Base-by-base conservation (phyloP, 164 flowering plant species). In the Kingdonia uniflora region DNA sequence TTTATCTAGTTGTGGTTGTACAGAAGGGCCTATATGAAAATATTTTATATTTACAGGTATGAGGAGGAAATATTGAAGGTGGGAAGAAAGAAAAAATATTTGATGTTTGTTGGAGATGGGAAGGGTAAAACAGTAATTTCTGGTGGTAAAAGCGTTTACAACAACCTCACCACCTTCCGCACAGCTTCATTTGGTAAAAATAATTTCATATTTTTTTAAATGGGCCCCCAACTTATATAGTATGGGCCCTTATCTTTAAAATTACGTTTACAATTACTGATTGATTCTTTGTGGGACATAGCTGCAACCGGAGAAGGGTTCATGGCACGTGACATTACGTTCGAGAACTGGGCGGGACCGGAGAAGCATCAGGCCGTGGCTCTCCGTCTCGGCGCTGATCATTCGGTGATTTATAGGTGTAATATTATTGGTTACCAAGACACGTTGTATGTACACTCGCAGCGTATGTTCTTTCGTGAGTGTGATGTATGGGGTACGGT, bases 61-160 rank as follows among this genome's bases (percentile, higher is more conserved):
- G 84, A 78, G 40, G 98, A 91, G 76, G 42, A 62, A 0, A 77
- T 63, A 39, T 57, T 91, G 63, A 87, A 91, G 63, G 84, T 91
- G 11, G 96, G 94, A 17, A 79, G 88, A 76, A 91, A 87, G 69
- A 91, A 87, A 58, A 74, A 64, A 10, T 85, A 87, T 44, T 26
- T 91, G 71, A 87, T 88, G 96, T 79, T 91, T 52, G 71, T 87
- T 0, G 98, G 96, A 2, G 98, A 91, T 29, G 98, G 98, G 11
- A 82, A 75, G 82, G 88, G 85, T 41, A 71, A 58, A 58, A 91
- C 98, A 0, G 59, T 91, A 21, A 82, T 91, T 52, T 24, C 95
- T 0, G 96, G 98, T 0, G 72, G 80, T 0, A 77, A 65, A 44
- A 87, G 71, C 54, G 74, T 82, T 0, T 38, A 11, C 11, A 65